Base-by-base conservation (phyloP, 2,329 filamentous ascomycete species). In the Xylariaceae sp. region DNA sequence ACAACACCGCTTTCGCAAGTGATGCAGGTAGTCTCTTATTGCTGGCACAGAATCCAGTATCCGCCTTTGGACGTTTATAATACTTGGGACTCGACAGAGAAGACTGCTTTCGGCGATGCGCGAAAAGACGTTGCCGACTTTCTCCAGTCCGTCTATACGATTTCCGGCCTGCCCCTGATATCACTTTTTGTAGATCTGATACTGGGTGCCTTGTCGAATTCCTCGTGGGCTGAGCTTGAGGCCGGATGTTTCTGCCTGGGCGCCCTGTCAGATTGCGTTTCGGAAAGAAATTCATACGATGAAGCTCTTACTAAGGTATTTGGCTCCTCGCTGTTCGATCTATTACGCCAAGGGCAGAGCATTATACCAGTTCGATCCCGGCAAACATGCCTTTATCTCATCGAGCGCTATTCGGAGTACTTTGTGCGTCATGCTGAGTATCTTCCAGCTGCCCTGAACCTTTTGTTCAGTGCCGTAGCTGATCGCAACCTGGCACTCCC, bases 121-220 rank as follows among this genome's bases (percentile, higher is more conserved):
- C 80, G 89, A 29, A 85, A 87, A 61, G 89, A 95, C 63, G 84
- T 92, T n/a, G 79, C 81, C 47, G 89, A 95, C 67, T 78, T 94
- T 47, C 75, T 94, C 26, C 83, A 90, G 61, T 84, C 86, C 2
- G 80, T 86, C 2, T 92, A 85, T 61, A 76, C 84, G 2, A 70
- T 87, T 15, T 77, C 80, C 40, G 83, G 82, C 0, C 72, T 77
- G 21, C 70, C 75, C 34, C 69, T 87, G 10, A 73, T 87, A 39
- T 73, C 75, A 1, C 76, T 77, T 7, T 86, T 87, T 60, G 76
- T 77, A 39, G 74, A 80, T 42, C 65, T 81, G n/a, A 74, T 80
- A 18, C 69, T 82, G 30, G 73, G 76, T 52, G 75, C 78, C 2
- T 67, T 83, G 15, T 65, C 70, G 15, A 72, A 69, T 6, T 74